These are phyloP conservation scores for Primulina huaijiensis DNA, from an alignment of 257 asterid genomes.

Conservation along the genomic window DNA sequence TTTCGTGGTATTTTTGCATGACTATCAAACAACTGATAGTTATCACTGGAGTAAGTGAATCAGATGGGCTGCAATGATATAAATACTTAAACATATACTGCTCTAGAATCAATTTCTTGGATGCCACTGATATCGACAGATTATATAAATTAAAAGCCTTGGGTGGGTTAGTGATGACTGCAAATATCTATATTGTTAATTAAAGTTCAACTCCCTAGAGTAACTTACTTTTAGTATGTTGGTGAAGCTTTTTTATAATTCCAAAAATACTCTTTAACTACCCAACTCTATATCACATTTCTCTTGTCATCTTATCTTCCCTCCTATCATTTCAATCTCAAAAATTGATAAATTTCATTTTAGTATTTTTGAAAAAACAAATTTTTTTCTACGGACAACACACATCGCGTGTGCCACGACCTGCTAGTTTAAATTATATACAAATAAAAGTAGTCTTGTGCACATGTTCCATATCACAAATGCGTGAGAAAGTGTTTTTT, in stretches of 20 bases:
- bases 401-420: too few relatives aligned
- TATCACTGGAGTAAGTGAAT: conserved; percentile 2
- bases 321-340: too few relatives aligned
- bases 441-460: background rate
- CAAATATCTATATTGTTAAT: background rate
- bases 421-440: background rate
- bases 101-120: background rate
- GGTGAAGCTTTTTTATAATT: too few relatives aligned
- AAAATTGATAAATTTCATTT: too few relatives aligned
- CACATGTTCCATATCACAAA: background rate
- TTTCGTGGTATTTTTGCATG: background rate
- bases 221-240: too few relatives aligned
- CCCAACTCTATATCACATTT: too few relatives aligned
- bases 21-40: background rate
- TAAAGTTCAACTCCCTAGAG: too few relatives aligned
- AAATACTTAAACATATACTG: background rate
- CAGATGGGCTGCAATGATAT: background rate
- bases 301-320: too few relatives aligned
- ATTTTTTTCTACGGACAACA: too few relatives aligned
- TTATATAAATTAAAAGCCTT: background rate
- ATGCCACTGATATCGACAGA: background rate
- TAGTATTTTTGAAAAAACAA: too few relatives aligned
- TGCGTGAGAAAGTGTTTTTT: conserved; percentile 8
- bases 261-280: too few relatives aligned
- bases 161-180: background rate